Conservation (phyloP, 2,329 filamentous ascomycete species). For the Nigrospora sphaerica region DNA sequence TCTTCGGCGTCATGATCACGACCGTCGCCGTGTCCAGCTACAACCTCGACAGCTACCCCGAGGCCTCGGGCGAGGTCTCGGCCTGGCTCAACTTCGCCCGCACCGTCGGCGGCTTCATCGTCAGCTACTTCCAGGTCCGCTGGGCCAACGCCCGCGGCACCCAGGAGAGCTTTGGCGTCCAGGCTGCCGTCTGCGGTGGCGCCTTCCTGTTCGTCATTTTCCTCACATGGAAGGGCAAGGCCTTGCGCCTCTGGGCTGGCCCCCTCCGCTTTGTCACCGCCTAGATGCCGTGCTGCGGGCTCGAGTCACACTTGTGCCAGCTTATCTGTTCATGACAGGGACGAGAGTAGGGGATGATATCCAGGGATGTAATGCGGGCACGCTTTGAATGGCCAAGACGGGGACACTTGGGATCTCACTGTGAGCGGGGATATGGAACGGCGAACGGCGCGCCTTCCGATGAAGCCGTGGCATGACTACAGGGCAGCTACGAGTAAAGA, state of each 20-base stretch:
- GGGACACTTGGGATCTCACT: no score
- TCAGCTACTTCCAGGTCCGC: conserved; percentile 43
- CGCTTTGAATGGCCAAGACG: no score
- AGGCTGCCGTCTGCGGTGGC: conserved; percentile 31
- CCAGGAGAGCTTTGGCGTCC: conserved; percentile 36
- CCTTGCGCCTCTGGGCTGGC: conserved; percentile 25
- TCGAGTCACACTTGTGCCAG: no score
- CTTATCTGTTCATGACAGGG: neutral
- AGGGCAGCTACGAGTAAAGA: no score
- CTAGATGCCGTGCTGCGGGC: neutral
- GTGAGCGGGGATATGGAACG: no score
- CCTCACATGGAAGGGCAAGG: conserved; percentile 29
- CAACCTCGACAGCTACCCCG: conserved; percentile 46
- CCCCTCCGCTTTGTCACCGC: conserved; percentile 23
- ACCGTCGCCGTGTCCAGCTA: conserved; percentile 46
- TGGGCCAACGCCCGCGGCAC: conserved; percentile 39
- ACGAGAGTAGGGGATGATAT: no score
- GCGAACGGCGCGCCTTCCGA: no score
- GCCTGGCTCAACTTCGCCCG: conserved; percentile 44
- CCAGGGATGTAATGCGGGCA: no score
- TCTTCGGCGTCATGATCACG: conserved; percentile 47
- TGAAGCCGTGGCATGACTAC: no score
- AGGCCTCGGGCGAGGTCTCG: conserved; percentile 45
- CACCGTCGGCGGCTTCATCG: conserved; percentile 41
- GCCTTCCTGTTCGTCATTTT: conserved; percentile 27